Evolutionary conservation across 148 eudicot species (phyloP), one percentile per base, ranked within the genome.

Genomic region (Vaccinium macrocarpon): DNA sequence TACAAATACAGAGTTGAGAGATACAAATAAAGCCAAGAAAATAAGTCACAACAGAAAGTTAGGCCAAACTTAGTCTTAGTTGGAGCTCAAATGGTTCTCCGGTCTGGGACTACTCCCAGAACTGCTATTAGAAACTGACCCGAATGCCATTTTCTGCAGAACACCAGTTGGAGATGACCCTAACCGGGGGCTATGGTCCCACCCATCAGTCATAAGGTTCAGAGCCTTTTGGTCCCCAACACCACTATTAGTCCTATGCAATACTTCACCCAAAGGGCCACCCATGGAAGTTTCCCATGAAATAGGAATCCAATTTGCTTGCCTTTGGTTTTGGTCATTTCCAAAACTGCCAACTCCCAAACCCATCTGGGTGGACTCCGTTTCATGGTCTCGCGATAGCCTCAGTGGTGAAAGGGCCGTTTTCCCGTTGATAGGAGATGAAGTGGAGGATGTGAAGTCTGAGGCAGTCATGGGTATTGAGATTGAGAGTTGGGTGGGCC

Each of bases 191-290:
- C 90, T 87, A 25, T 74, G 82, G 19, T 86, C 89, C 88, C 90
- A 86, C 8, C 85, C 88, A 53, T 85, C 86, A 13, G 85, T 64
- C 83, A 87, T 56, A 0, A 90, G 87, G 83, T 88, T 89, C 21
- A 90, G 89, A 42, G 89, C 81, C 79, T 75, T 90, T 82, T 78
- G 2, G 2, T 88, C 88, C 29, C 84, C 81, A 1, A 61, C 55
- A 74, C 82, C 82, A 55, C 72, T 83, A 55, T 86, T 88, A 25
- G 86, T 89, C 85, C 83, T 88, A 66, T 91, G 88, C 76, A 94
- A 81, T 10, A 88, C 98, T 85, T 94, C 98, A 3, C 94, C 95
- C 27, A 94, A 91, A 15, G 98, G 98, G 64, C 98, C 98, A 1
- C 97, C 97, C 84, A 87, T 64, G 42, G 96, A 89, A 3, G 88